Base-by-base conservation (phyloP, 768 basidiomycete genomes). In the Cyathus striatus region DNA sequence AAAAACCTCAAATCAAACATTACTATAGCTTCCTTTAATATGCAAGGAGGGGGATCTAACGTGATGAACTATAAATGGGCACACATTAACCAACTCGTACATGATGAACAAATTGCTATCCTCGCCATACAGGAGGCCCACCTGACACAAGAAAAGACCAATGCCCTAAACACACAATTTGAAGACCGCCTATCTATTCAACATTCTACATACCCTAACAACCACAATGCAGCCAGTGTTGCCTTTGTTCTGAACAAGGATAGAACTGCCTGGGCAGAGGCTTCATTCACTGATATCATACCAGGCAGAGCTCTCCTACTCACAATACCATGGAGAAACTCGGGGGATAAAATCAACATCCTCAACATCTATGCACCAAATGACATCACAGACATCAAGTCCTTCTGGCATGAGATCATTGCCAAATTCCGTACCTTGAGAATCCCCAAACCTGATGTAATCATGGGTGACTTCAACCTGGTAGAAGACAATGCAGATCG, bases 1-100 rank as follows among this genome's bases (percentile, higher is more conserved):
- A n/a, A n/a, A n/a, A n/a, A n/a, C n/a, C n/a, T n/a, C n/a, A n/a
- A n/a, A n/a, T n/a, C n/a, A n/a, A n/a, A n/a, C n/a, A n/a, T n/a
- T n/a, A n/a, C n/a, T n/a, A n/a, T n/a, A n/a, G n/a, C n/a, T n/a
- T n/a, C n/a, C n/a, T n/a, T n/a, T n/a, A n/a, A n/a, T n/a, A n/a
- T n/a, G n/a, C n/a, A n/a, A n/a, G n/a, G n/a, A n/a, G n/a, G n/a
- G n/a, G n/a, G n/a, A n/a, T n/a, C n/a, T n/a, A n/a, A n/a, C n/a
- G n/a, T n/a, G n/a, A n/a, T n/a, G n/a, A n/a, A n/a, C n/a, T n/a
- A n/a, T n/a, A n/a, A n/a, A n/a, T n/a, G n/a, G n/a, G n/a, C n/a
- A n/a, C n/a, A n/a, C n/a, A 6, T 51, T 25, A 16, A 40, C 49
- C 46, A 59, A 63, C 3, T 58, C 44, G 49, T 55, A 50, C 43